Evolutionary conservation across 116 monocot genomes (phyloP), one percentile per base, ranked within the genome.

Genomic region (Cymodocea nodosa): DNA sequence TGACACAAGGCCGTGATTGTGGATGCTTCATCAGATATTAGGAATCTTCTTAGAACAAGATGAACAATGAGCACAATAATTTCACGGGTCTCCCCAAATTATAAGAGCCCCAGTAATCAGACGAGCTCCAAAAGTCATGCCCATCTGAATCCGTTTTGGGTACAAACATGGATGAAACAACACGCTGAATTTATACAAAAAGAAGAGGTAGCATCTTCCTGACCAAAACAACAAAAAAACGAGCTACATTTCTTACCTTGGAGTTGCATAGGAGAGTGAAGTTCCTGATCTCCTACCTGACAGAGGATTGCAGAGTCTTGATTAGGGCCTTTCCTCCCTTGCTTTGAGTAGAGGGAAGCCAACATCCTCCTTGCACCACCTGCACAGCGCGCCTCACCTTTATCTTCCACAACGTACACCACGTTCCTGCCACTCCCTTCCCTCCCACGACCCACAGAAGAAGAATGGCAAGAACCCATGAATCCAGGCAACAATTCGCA

Each of bases 241-340:
- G 18, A 39, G 17, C 40, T 36, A 7, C 2, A 3, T 44, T 44
- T 44, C 44, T 44, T 44, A 16, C 5, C 17, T 15, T 17, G 49
- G 52, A 71, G 44, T 8, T 44, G 30, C 52, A 53, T 7, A 23
- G 12, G 35, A 62, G 7, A 50, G 34, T 30, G 30, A 18, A 69
- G 30, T 34, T 44, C 9, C 9, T 44, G 37, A 8, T 44, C 44
- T 44, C 44, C 0, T 65, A 94, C 94, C 89, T 84, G 78, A 60
- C 77, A 82, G 40, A 94, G 73, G 71, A 94, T 84, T 34, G 81
- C 89, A 72, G 87, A 59, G 64, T 94, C 94, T 54, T 94, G 89
- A 73, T 94, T 94, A 4, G 82, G 84, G 0, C 89, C 86, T 52
- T 94, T 94, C 74, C 77, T 88, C 20, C 93, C 88, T 62, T 81